Percentiles rank a stretch among this genome's conserved stretches.
Conservation (phyloP, 202 grass and related monocot genomes). For the Elaeis oleifera region DNA sequence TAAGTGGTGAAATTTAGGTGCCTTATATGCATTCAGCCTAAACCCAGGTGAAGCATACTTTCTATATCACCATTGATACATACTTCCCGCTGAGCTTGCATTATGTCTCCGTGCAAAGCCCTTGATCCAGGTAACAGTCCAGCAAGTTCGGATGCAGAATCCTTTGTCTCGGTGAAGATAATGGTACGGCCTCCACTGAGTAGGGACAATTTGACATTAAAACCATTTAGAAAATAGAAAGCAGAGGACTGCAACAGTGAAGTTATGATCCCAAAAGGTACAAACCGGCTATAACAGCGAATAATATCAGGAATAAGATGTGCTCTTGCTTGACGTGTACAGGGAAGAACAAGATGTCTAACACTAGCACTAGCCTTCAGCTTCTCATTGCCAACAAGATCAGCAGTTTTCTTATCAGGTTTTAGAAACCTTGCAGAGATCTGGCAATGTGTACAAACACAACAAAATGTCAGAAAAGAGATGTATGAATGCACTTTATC, state of each 20-base stretch:
- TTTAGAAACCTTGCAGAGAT: constrained; percentile 82
- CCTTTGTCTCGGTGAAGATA: constrained; percentile 95
- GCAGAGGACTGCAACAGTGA: background rate
- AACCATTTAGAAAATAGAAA: constrained; percentile 1
- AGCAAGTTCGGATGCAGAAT: constrained; percentile 63
- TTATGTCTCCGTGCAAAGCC: constrained; percentile 91
- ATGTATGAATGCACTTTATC: constrained; percentile 7
- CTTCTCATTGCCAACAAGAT: constrained; percentile 92
- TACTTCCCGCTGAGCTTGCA: constrained; percentile 91
- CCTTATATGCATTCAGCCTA: too few relatives aligned
- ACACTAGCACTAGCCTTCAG: constrained; percentile 87
- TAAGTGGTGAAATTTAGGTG: too few relatives aligned
- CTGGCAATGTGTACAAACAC: constrained; percentile 29
- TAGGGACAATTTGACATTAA: constrained; percentile 3
- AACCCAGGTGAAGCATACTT: too few relatives aligned
- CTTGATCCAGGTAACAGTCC: constrained; percentile 75
- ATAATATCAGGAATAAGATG: constrained; percentile 95
- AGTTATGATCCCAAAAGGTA: background rate
- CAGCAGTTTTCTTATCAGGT: constrained; percentile 63
- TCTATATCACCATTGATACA: constrained; percentile 5
- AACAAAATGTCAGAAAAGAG: background rate
- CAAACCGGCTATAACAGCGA: constrained; percentile 83
- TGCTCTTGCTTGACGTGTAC: constrained; percentile 58
- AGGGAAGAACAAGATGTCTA: constrained; percentile 92
- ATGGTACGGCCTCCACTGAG: constrained; percentile 79